Evolutionary conservation across 1,284 basidiomycete genomes (phyloP).

Genomic region (Ceratobasidium sp.): DNA sequence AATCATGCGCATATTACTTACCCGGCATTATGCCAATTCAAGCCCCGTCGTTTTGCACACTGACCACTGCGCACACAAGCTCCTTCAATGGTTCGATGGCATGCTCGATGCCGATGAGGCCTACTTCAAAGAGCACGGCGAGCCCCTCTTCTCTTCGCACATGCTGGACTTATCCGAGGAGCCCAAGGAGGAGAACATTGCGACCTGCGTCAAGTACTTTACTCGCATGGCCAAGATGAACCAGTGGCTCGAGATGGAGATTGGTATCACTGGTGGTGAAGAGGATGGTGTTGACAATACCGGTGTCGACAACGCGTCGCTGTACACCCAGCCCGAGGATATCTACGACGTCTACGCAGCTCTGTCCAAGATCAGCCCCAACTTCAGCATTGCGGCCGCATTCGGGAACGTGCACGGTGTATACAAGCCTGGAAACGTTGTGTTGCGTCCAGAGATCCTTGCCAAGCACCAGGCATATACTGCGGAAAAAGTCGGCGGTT

Average conservation of each 20-base stretch:
- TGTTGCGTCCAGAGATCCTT: constrained; percentile 92
- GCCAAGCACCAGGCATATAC: constrained; percentile 92
- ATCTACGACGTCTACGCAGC: constrained; percentile 93
- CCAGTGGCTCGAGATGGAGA: constrained; percentile 99
- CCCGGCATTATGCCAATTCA: constrained; percentile 7
- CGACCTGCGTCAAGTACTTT: constrained; percentile 95
- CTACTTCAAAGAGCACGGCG: constrained; percentile 91
- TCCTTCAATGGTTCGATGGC: constrained; percentile 99
- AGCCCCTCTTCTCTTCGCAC: constrained; percentile 98
- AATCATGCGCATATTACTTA: background rate
- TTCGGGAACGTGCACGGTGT: constrained; percentile 98
- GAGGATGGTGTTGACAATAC: constrained; percentile 99
- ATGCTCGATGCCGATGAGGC: constrained; percentile 98
- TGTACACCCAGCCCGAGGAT: constrained; percentile 99
- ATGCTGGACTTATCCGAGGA: constrained; percentile 99
- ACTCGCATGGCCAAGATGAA: constrained; percentile 93
- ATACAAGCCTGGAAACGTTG: constrained; percentile 95
- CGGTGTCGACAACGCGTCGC: constrained; percentile 90
- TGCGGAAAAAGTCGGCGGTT: constrained; percentile 76
- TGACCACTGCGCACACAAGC: constrained; percentile 99
- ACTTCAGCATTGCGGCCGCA: constrained; percentile 97
- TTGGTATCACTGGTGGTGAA: constrained; percentile 99
- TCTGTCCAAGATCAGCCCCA: constrained; percentile 87
- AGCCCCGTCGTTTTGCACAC: constrained; percentile 98
- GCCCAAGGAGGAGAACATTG: constrained; percentile 97